phyloP scores from a whole-genome alignment of 768 basidiomycete species.

The Saitozyma podzolica region DNA sequence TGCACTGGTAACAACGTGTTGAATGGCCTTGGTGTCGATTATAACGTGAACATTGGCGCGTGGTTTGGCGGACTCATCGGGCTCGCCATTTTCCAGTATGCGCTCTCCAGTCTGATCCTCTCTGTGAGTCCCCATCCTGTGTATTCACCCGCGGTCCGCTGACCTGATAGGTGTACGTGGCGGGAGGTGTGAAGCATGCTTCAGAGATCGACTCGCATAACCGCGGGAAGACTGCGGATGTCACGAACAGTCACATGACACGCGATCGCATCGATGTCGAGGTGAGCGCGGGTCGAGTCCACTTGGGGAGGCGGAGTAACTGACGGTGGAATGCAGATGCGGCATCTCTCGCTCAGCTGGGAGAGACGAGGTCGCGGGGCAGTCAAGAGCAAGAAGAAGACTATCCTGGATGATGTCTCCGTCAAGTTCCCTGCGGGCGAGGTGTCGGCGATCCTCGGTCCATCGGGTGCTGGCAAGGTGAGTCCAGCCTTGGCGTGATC shows the following conservation, averaged over 20 bases:
- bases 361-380: slow-evolving; percentile 21
- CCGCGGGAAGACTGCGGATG: slow-evolving; percentile 35
- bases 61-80: slow-evolving; percentile 48
- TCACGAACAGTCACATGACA: slow-evolving; percentile 44
- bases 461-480: slow-evolving; percentile 17
- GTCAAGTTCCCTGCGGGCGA: slow-evolving; percentile 52
- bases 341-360: slow-evolving; percentile 31
- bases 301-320: neutral
- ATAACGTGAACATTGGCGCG: slow-evolving; percentile 30
- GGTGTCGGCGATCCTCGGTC: slow-evolving; percentile 52
- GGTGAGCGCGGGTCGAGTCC: slow-evolving; percentile 27
- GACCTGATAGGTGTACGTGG: too few species aligned
- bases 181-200: slow-evolving; percentile 39
- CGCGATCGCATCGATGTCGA: slow-evolving; percentile 49
- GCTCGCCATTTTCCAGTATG: slow-evolving; percentile 46
- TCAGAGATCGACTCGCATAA: slow-evolving; percentile 39
- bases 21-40: slow-evolving; percentile 49
- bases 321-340: slow-evolving; percentile 13
- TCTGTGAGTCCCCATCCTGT: slow-evolving; percentile 27
- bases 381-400: slow-evolving; percentile 31
- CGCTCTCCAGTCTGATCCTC: slow-evolving; percentile 49
- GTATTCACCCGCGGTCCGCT: slow-evolving; percentile 16
- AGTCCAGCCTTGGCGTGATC: neutral
- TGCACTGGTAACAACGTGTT: slow-evolving; percentile 55
- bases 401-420: slow-evolving; percentile 51